phyloP scores from a whole-genome alignment of 2,329 filamentous ascomycete genomes.

The Akanthomyces lecanii region DNA sequence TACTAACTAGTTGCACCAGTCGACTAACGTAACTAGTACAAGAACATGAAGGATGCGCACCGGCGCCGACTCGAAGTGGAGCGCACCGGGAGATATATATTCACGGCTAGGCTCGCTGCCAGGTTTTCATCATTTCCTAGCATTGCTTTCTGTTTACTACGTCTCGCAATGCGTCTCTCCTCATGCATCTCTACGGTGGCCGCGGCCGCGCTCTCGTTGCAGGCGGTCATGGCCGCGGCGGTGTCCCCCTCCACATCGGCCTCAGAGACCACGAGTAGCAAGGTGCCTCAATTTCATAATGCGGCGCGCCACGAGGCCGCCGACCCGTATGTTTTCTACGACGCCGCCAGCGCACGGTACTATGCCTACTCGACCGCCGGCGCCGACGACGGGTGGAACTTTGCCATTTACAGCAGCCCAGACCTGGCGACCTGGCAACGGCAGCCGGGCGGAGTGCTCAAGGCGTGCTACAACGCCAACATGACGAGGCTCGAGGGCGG shows the following conservation, averaged over 20 bases:
- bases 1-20: background rate
- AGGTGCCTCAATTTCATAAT: conserved; percentile 31
- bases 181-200: background rate
- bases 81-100: background rate
- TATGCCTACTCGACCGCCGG: conserved; percentile 35
- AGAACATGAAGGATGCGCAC: background rate
- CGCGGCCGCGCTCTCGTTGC: background rate
- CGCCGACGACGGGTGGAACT: conserved; percentile 29
- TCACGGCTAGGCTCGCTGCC: background rate
- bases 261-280: background rate
- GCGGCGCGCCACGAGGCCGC: conserved; percentile 30
- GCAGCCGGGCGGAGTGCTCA: conserved; percentile 30
- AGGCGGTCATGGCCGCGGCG: background rate
- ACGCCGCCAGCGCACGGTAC: conserved; percentile 28
- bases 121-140: background rate
- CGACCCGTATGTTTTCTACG: conserved; percentile 31
- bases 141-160: background rate
- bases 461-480: conserved; percentile 30
- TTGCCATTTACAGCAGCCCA: conserved; percentile 34
- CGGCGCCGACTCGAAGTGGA: background rate
- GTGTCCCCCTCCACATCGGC: background rate
- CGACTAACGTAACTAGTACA: background rate
- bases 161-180: background rate
- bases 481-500: conserved; percentile 22
- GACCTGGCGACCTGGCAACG: conserved; percentile 34